Base-by-base conservation (phyloP, 768 basidiomycete species). In the Trametes maxima region DNA sequence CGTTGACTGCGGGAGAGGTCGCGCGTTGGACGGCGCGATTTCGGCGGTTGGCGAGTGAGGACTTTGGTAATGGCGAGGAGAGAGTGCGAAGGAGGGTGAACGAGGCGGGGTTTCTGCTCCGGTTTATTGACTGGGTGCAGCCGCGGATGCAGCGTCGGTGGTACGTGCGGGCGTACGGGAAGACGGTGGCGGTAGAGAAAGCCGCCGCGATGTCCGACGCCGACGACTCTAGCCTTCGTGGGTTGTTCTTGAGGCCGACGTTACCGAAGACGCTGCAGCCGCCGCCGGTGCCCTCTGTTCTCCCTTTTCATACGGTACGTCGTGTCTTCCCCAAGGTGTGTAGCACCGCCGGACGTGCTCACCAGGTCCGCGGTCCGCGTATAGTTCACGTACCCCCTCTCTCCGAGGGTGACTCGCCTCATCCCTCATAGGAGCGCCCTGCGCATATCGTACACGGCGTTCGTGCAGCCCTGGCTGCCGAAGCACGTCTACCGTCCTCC, bases 301-400 rank as follows among this genome's bases (percentile, higher is more conserved):
- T 83, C 7, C 82, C 82, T 0, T 83, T 83, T 68, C 79, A 83
- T 52, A 80, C 80, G 24, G 80, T 81, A 55, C 59, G 78, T 59
- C 16, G 33, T 24, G 11, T 16, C 28, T 51, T 21, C 19, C 52
- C 36, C 42, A 47, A 21, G n/a, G 46, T 37, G 40, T 36, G 40
- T 22, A 22, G n/a, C 16, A 25, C 5, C 16, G 14, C 8, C 4
- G 10, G 28, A 49, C 28, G 44, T 43, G 14, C 25, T 11, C 37
- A 42, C 42, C 53, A 1, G 49, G 37, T 14, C 28, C 3, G 3
- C 5, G 49, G 37, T 14, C 28, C 3, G 3, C 19, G 24, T 19
- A 36, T 63, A 81, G 80, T 83, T 83, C 70, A 79, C 78, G 2
- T 76, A 80, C 52, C 77, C 82, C 10, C 64, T 83, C 42, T 69